phyloP scores from a whole-genome alignment of 148 eudicot genomes.

The Spergularia bocconei region DNA sequence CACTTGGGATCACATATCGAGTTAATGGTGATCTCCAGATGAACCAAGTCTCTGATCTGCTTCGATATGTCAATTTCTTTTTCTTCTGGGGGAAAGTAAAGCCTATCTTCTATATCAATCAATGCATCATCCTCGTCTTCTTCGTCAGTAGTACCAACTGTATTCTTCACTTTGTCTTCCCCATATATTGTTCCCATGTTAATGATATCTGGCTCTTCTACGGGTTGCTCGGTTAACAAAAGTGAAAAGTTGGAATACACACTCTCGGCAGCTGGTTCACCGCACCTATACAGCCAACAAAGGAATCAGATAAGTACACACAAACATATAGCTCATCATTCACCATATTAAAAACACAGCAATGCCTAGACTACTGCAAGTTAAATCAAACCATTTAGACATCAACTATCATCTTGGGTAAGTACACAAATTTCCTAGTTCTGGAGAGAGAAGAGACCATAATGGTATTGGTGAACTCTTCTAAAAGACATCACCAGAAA shows the following conservation, averaged over 20 bases:
- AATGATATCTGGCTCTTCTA: slow-evolving; percentile 58
- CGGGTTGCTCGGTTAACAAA: slow-evolving; percentile 69
- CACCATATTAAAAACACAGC: no score
- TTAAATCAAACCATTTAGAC: no score
- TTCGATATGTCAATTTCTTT: slow-evolving; percentile 84
- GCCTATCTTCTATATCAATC: slow-evolving; percentile 70
- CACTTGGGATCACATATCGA: slow-evolving; percentile 68
- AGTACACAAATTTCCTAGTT: neutral
- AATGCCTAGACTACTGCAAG: no score
- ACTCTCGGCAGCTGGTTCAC: slow-evolving; percentile 62
- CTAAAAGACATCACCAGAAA: neutral
- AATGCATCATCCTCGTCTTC: slow-evolving; percentile 48
- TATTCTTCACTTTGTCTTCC: slow-evolving; percentile 34
- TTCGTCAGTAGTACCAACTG: slow-evolving; percentile 24
- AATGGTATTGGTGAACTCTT: neutral
- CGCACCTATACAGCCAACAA: slow-evolving; percentile 52
- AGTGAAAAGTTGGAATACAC: slow-evolving; percentile 71
- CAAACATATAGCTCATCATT: no score
- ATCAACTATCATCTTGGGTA: no score
- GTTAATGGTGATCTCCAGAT: slow-evolving; percentile 70
- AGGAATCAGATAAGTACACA: neutral
- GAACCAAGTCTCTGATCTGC: slow-evolving; percentile 79
- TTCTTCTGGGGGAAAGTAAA: slow-evolving; percentile 64
- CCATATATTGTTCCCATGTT: slow-evolving; percentile 61
- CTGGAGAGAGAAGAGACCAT: slow-evolving; percentile 6